Conservation (phyloP, 2,329 filamentous ascomycete genomes). For the Aspergillus amoenus region DNA sequence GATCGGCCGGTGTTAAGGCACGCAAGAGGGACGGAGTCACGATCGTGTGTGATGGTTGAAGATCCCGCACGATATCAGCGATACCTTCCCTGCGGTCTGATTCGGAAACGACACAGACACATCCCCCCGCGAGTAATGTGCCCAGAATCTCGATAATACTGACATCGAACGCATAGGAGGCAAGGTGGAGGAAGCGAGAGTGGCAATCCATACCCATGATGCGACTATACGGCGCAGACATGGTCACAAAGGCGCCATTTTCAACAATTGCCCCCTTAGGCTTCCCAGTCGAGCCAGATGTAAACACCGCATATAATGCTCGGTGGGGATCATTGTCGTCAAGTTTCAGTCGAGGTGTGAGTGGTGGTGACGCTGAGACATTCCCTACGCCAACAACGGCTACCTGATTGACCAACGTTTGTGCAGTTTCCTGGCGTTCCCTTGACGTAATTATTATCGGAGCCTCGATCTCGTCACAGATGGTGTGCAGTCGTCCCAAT, state of each 20-base stretch:
- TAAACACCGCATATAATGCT: neutral
- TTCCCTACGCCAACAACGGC: neutral
- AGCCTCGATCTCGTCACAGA: neutral
- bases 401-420: neutral
- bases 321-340: neutral
- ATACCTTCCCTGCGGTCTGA: constrained; percentile 30
- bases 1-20: neutral
- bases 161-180: constrained; percentile 39
- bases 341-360: too few relatives aligned
- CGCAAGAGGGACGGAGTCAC: constrained; percentile 10
- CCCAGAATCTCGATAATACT: constrained; percentile 26
- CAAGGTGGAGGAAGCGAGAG: constrained; percentile 42
- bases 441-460: neutral
- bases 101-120: constrained; percentile 49
- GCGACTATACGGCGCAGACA: constrained; percentile 43
- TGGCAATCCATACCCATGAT: constrained; percentile 20
- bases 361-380: neutral
- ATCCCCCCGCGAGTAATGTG: constrained; percentile 19
- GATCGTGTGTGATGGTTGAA: neutral
- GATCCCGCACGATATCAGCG: constrained; percentile 35
- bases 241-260: constrained; percentile 30
- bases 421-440: neutral
- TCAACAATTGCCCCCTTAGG: constrained; percentile 3
- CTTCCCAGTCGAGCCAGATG: constrained; percentile 3
- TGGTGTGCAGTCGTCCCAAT: neutral